Base-by-base conservation (phyloP, 2,329 filamentous ascomycete species). In the Sarocladium oryzae region DNA sequence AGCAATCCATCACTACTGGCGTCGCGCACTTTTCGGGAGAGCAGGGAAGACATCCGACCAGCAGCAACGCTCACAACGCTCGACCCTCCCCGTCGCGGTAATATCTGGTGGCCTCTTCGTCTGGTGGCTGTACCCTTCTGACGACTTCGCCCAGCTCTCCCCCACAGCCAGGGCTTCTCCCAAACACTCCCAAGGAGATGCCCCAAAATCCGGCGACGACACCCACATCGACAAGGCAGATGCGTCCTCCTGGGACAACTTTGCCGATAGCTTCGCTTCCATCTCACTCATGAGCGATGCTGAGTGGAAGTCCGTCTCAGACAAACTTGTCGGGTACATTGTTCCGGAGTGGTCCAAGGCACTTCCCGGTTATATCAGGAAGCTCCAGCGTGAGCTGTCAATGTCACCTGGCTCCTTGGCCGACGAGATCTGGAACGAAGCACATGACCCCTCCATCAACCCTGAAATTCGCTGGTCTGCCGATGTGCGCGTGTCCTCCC, bases 371-470 rank as follows among this genome's bases (percentile, higher is more conserved):
- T 89, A 88, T 51, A 72, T 95, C 51, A 78, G 81, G 54, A 96
- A 96, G 66, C 77, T 97, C 30, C 90, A 96, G 64, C 81, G 81
- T 20, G 92, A 97, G 68, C 75, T 96, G 15, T 93, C 89, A 30
- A 86, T 93, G 82, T 82, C 86, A 0, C 88, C 89, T 0, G 92
- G 90, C 1, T 95, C 90, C 1, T 72, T 99, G 37, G 89, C 92
- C 11, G 86, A 95, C 62, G 88, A 96, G 58, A 93, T 99, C 53
- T 97, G 93, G 93, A 75, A 77, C 56, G 92, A 97, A 60, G 89
- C 93, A 1, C 87, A 90, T 53, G 88, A 97, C 62, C 82, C 90
- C 0, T 75, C 82, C 45, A 75, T 88, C 55, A 89, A 97, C 59
- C 92, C 92, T 0, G 93, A 99, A 64, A 95, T 97, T 53, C 72